A percentile compares a stretch with the other conserved stretches of the same genome.
These are phyloP conservation scores for Wickerhamomyces bisporus DNA, from an alignment of 805 yeast genomes.

Conservation along the genomic window DNA sequence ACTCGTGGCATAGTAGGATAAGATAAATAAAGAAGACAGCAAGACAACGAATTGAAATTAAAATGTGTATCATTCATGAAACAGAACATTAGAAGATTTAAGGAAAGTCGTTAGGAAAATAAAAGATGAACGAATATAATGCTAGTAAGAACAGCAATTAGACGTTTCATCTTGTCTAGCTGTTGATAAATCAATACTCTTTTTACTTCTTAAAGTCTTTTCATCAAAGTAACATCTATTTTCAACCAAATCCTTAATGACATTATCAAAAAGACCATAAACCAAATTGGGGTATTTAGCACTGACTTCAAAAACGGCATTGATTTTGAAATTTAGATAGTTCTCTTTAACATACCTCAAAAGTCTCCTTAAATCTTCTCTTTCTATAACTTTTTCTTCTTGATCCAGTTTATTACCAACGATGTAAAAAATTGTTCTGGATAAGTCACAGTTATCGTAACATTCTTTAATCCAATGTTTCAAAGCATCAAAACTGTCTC, in stretches of 20 bases:
- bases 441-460: slow-evolving; percentile 29
- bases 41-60: too few species aligned
- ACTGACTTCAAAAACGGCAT: slow-evolving; percentile 42
- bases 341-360: slow-evolving; percentile 26
- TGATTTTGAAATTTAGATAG: slow-evolving; percentile 28
- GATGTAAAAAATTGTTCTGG: slow-evolving; percentile 32
- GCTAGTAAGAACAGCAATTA: slow-evolving; percentile 22
- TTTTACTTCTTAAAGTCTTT: slow-evolving; percentile 19
- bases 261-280: slow-evolving; percentile 32
- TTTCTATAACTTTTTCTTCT: slow-evolving; percentile 32
- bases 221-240: slow-evolving; percentile 34
- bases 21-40: too few species aligned
- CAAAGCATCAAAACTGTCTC: slow-evolving; percentile 31
- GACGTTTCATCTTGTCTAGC: slow-evolving; percentile 16
- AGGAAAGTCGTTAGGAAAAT: too few species aligned
- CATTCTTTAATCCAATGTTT: slow-evolving; percentile 40
- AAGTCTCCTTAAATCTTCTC: slow-evolving; percentile 32
- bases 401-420: slow-evolving; percentile 43
- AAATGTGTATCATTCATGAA: too few species aligned
- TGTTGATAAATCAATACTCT: slow-evolving; percentile 23
- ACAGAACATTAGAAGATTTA: too few species aligned
- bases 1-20: too few species aligned
- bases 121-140: too few species aligned
- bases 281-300: slow-evolving; percentile 37
- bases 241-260: slow-evolving; percentile 36